Evolutionary conservation across 2,329 filamentous ascomycete species (phyloP), one percentile per base, ranked within the genome.

Genomic region (Aspergillus ochraceus): DNA sequence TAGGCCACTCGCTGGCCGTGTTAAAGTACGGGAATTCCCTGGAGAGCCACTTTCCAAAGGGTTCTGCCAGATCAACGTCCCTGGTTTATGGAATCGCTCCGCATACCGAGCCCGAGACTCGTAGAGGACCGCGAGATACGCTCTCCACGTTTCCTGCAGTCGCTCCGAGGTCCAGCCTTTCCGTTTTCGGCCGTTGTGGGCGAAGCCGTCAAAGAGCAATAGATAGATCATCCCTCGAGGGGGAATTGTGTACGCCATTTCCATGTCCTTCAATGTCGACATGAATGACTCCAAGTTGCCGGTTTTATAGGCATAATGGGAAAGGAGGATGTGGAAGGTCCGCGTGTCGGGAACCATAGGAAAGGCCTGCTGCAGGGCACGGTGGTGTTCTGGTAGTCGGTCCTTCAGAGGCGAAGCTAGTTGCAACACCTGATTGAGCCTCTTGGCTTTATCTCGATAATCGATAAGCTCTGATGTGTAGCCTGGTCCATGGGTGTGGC

Each of bases 171-270:
- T 91, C 94, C 95, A 99, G 12, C 86, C 82, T 0, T 88, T 87
- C 63, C 87, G 80, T 24, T 80, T 77, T 19, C 83, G 87, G 11
- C 93, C 94, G 70, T 97, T 88, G 2, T 79, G 74, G 32, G 84
- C 82, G 71, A 98, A 99, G 0, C 90, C 92, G 68, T 91, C 89
- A 77, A 98, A 90, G 3, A 98, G 80, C 8, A 89, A 83, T 42
- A 95, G 80, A 69, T 94, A 97, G 24, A 96, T 84, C 59, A 89
- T 84, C 6, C 89, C 90, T 61, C 94, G 87, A 17, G 94, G 78
- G 0, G 87, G 85, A 3, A 96, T 81, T 3, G 83, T 78, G 65
- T 88, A 87, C 42, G 79, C 77, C 58, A 85, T 86, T 57, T 79
- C 76, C 92, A 97, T 97, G 72, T 98, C 94, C 51, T 86, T 84